These are phyloP conservation scores for Rhodotorula sp. DNA, from an alignment of 1,284 basidiomycete genomes.

Conservation along the genomic window DNA sequence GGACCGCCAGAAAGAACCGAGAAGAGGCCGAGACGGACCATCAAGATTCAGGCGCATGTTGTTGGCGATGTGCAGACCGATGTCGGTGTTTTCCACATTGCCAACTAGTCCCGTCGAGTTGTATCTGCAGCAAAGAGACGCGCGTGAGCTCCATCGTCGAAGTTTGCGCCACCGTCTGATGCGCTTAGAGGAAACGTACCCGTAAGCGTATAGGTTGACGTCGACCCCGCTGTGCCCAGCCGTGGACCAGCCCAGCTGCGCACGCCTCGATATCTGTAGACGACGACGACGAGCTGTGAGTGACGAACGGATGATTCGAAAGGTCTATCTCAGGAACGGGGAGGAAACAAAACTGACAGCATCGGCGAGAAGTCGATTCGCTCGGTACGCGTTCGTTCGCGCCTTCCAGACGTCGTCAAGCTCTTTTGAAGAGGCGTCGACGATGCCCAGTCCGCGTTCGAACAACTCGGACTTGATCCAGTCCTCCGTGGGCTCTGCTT, in stretches of 20 bases:
- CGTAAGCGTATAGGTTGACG: constrained; percentile 50
- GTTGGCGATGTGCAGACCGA: constrained; percentile 28
- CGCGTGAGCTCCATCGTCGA: background rate
- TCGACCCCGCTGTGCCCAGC: constrained; percentile 52
- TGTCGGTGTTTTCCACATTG: constrained; percentile 50
- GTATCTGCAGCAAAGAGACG: background rate
- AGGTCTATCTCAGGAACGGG: background rate
- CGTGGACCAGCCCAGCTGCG: constrained; percentile 51
- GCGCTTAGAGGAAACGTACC: constrained; percentile 20
- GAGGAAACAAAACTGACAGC: constrained; percentile 29
- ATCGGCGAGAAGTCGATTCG: constrained; percentile 41
- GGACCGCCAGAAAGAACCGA: background rate
- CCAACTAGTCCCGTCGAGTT: constrained; percentile 44
- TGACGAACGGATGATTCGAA: too few relatives aligned
- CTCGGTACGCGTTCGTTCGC: constrained; percentile 30
- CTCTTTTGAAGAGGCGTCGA: constrained; percentile 44
- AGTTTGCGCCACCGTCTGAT: too few relatives aligned
- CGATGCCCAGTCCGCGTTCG: constrained; percentile 43
- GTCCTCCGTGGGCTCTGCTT: constrained; percentile 28
- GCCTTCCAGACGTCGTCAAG: constrained; percentile 42
- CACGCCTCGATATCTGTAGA: constrained; percentile 44
- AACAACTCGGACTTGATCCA: constrained; percentile 40
- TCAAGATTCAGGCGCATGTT: constrained; percentile 27
- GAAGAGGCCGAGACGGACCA: background rate
- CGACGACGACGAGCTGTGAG: background rate